Evolutionary conservation across 257 asterid species (phyloP).

Genomic region (Linaria vulgaris): DNA sequence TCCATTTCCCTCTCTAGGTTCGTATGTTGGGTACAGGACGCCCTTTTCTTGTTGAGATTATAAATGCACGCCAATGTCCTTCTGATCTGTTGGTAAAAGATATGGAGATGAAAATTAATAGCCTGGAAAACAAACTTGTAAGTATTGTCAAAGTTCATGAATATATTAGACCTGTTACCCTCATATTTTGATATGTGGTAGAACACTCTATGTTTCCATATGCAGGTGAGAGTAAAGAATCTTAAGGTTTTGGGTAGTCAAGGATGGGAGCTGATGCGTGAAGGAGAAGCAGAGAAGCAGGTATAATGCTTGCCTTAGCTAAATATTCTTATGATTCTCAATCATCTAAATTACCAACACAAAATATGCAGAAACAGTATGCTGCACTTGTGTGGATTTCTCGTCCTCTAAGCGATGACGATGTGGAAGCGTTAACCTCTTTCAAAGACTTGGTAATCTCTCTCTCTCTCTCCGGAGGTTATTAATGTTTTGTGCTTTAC

Average conservation of each 20-base stretch:
- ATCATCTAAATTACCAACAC: constrained; percentile 17
- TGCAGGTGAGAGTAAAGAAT: constrained; percentile 77
- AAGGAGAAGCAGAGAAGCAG: constrained; percentile 99
- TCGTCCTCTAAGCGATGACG: constrained; percentile 59
- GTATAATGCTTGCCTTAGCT: constrained; percentile 32
- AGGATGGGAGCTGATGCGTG: constrained; percentile 95
- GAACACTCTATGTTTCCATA: constrained; percentile 15
- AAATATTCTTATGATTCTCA: constrained; percentile 15
- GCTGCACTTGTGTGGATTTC: constrained; percentile 92
- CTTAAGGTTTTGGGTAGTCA: constrained; percentile 70
- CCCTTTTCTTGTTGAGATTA: constrained; percentile 90
- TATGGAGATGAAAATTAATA: constrained; percentile 71
- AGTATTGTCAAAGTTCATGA: constrained; percentile 28
- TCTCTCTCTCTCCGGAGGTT: not conserved
- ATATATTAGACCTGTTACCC: constrained; percentile 19
- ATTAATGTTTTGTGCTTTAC: not conserved
- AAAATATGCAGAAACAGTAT: constrained; percentile 73
- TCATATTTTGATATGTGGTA: constrained; percentile 23
- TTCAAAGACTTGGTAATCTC: constrained; percentile 56
- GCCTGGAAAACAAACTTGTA: constrained; percentile 62
- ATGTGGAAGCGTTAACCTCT: constrained; percentile 49
- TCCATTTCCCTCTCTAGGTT: constrained; percentile 54
- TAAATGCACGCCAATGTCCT: constrained; percentile 73
- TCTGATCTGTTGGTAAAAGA: constrained; percentile 64
- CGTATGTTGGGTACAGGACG: constrained; percentile 97